A percentile compares a stretch with the other conserved stretches of the same genome.
These are phyloP conservation scores for Rutstroemia sp. DNA, from an alignment of 2,329 filamentous ascomycete species.

Conservation along the genomic window DNA sequence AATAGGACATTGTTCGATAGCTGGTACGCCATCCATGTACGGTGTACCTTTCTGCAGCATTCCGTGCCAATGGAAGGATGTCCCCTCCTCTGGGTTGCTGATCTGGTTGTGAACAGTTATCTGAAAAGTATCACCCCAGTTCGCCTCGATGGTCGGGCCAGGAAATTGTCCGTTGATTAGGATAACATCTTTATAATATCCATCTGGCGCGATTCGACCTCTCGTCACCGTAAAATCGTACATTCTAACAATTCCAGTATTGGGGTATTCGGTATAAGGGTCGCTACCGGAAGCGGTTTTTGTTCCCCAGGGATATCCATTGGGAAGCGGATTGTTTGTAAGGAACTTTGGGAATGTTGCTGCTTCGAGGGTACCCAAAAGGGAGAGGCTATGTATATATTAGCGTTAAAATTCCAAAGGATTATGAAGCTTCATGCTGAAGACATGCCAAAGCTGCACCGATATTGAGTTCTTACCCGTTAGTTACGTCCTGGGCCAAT, in stretches of 20 bases:
- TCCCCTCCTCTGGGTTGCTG: conserved; percentile 32
- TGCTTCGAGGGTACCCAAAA: conserved; percentile 8
- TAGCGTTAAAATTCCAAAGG: neutral
- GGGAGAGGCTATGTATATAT: neutral
- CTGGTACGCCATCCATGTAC: conserved; percentile 38
- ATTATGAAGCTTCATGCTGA: too few relatives aligned
- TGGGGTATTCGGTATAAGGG: conserved; percentile 31
- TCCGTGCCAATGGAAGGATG: conserved; percentile 41
- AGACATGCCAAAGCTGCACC: too few relatives aligned
- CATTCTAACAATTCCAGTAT: conserved; percentile 33
- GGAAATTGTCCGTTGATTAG: conserved; percentile 32
- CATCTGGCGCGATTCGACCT: conserved; percentile 32
- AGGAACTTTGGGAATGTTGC: neutral
- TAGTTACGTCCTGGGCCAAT: conserved; percentile 21
- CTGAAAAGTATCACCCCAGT: conserved; percentile 39
- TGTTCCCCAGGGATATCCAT: conserved; percentile 46
- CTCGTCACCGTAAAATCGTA: conserved; percentile 29
- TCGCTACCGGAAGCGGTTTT: conserved; percentile 33
- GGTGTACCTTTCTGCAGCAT: conserved; percentile 35
- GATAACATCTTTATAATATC: conserved; percentile 45
- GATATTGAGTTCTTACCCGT: conserved; percentile 16
- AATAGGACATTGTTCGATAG: conserved; percentile 58
- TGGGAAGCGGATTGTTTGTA: conserved; percentile 32
- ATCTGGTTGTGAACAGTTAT: conserved; percentile 67
- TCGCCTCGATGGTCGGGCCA: conserved; percentile 31